Evolutionary conservation across 805 yeast species (phyloP), one percentile per base, ranked within the genome.

Genomic region (Lipomyces mesembrius): DNA sequence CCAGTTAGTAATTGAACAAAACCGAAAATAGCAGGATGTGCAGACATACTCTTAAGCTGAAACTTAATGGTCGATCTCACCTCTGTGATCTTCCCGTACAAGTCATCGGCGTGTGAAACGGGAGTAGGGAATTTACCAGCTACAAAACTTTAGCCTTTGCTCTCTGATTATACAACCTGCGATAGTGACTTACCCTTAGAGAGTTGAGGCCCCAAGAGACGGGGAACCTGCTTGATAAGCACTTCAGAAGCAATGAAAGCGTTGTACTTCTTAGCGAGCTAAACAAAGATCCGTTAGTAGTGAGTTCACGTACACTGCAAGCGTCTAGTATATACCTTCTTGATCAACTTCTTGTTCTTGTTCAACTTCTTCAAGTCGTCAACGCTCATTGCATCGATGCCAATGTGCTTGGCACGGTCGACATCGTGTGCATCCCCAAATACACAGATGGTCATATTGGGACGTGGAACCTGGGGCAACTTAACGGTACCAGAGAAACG

Each of bases 61-160:
- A 95, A 95, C 91, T 94, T 95, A 88, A 95, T 92, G 89, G 99
- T 95, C 75, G 99, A 93, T 87, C 90, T 93, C 79, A 95, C 98
- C 82, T 95, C 99, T 79, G 85, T 88, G 79, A 95, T 95, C 91
- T 94, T 95, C 77, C 87, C 81, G 89, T 91, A 91, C 82, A 95
- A 88, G 83, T 95, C 99, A 83, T 95, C 99, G 84, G 91, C 87
- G 91, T 95, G 99, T 75, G 99, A 95, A 79, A 95, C 99, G 85
- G 99, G 99, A 83, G 98, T 94, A 84, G 99, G 99, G 97, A 95
- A 95, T 94, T 95, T 95, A 90, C 99, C 99, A 82, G 98, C 98
- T 52, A 14, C 11, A n/a, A 17, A 12, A 7, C 8, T 12, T 43
- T 43, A 43, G 49, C n/a, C 3, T 37, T 12, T 6, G 9, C 20